These are phyloP conservation scores for Solanum neorickii DNA, from an alignment of 257 asterid species.

Conservation along the genomic window DNA sequence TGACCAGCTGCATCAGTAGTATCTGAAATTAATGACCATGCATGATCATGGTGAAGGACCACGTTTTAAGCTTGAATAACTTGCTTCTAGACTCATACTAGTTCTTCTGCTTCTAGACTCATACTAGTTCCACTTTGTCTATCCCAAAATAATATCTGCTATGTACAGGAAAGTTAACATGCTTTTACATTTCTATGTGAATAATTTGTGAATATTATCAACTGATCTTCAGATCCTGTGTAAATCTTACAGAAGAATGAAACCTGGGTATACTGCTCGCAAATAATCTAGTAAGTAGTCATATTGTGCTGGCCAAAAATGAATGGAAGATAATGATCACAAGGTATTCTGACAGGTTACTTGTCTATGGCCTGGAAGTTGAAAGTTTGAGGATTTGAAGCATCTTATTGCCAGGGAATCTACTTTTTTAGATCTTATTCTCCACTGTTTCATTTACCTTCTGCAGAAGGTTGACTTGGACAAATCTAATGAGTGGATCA, in stretches of 20 bases:
- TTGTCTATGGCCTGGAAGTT: not conserved
- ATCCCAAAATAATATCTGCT: not conserved
- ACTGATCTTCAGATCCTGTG: not conserved
- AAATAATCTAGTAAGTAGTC: not conserved
- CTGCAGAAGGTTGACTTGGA: not conserved
- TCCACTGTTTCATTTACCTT: not conserved
- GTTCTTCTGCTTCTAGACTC: not conserved
- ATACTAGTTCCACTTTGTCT: not conserved
- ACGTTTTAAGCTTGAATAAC: not conserved
- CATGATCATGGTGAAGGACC: not conserved
- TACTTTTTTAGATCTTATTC: not conserved
- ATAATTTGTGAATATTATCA: not conserved
- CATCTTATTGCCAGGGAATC: slow-evolving; percentile 1
- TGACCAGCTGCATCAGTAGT: not conserved
- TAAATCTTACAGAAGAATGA: not conserved
- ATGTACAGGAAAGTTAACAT: not conserved
- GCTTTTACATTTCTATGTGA: not conserved
- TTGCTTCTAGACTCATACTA: not conserved
- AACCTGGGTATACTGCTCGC: not conserved
- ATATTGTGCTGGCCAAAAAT: not conserved
- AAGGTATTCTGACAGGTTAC: not conserved
- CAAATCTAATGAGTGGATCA: not conserved
- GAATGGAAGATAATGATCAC: not conserved
- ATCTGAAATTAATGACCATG: not conserved
- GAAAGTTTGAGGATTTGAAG: not conserved